Base-by-base conservation (phyloP, 225 moss, liverwort and hornwort genomes). In the Antitrichia curtipendula region DNA sequence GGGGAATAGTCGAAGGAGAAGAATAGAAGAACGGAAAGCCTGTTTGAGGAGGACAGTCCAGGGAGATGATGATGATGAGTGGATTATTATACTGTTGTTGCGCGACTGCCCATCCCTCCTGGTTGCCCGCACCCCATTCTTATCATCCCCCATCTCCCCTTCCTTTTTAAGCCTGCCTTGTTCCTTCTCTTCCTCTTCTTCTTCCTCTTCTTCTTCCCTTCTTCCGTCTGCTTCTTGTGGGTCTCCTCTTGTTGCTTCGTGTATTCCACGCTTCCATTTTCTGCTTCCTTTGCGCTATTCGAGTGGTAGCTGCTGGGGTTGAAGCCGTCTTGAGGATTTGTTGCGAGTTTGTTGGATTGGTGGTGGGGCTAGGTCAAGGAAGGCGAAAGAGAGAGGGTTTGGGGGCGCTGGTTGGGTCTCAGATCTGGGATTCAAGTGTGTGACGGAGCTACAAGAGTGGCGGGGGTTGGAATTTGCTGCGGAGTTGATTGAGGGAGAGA, bases 51-150 rank as follows among this genome's bases (percentile, higher is more conserved):
- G 80, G 80, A 80, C 80, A 60, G 20, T 57, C 56, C 38, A 63
- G 63, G 82, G 50, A 64, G 47, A 8, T 38, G 61, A n/a, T 41
- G 82, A 82, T 82, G 75, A 71, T 81, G 87, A 87, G 68, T 23
- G 41, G 88, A 88, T 88, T 90, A 88, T 86, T 47, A 86, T 90
- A 90, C 73, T 87, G 65, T 90, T 86, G 83, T 90, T 83, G 78
- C 79, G 65, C 78, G 36, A 40, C 45, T 85, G 88, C 90, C 92
- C 92, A 92, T 90, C 84, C 90, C 89, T 15, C 66, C 66, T 82
- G 90, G 45, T 82, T 89, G 87, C 87, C 90, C 88, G 90, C 91
- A 68, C 80, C 56, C 92, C 85, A 90, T 90, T 87, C 92, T 90
- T 90, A 90, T 90, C 90, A 79, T 34, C 89, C 85, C 84, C 76